A percentile compares a stretch with the other conserved stretches of the same genome.
phyloP scores from a whole-genome alignment of 2,329 filamentous ascomycete species.

The Hymenoscyphus salicellus region DNA sequence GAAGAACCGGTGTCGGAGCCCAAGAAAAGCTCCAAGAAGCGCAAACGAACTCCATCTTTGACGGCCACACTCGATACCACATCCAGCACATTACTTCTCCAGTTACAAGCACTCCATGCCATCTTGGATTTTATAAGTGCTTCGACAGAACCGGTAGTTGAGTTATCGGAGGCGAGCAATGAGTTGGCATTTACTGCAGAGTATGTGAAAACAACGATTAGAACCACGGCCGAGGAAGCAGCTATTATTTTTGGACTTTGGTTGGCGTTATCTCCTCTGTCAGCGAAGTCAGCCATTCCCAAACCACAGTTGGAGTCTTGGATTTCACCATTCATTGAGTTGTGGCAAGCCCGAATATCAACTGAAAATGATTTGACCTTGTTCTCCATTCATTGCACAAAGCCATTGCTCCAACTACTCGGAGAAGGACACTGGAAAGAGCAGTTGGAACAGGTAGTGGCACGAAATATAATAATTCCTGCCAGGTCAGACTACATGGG shows the following conservation, averaged over 20 bases:
- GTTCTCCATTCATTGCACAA: slow-evolving; percentile 36
- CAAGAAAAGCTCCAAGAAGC: slow-evolving; percentile 38
- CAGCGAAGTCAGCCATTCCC: neutral
- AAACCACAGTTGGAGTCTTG: slow-evolving; percentile 13
- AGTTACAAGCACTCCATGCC: slow-evolving; percentile 21
- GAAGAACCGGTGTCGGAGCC: slow-evolving; percentile 21
- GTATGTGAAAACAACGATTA: slow-evolving; percentile 34
- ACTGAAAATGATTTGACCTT: slow-evolving; percentile 25
- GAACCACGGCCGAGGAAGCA: slow-evolving; percentile 31
- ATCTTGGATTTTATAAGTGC: slow-evolving; percentile 24
- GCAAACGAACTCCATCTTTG: slow-evolving; percentile 30
- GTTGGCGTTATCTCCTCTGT: slow-evolving; percentile 30
- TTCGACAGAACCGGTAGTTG: slow-evolving; percentile 17
- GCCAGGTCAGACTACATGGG: slow-evolving; percentile 24
- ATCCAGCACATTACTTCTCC: neutral
- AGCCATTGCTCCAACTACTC: slow-evolving; percentile 32
- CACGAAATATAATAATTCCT: slow-evolving; percentile 38
- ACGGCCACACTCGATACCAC: neutral
- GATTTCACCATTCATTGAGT: slow-evolving; percentile 32
- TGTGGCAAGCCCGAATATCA: slow-evolving; percentile 31
- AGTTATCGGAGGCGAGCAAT: slow-evolving; percentile 10
- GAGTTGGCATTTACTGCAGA: slow-evolving; percentile 29
- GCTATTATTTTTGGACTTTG: slow-evolving; percentile 34
- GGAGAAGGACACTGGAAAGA: slow-evolving; percentile 22
- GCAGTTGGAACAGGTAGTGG: slow-evolving; percentile 35